Conservation (phyloP, 306 rosid genomes). For the Acacia confusa region DNA sequence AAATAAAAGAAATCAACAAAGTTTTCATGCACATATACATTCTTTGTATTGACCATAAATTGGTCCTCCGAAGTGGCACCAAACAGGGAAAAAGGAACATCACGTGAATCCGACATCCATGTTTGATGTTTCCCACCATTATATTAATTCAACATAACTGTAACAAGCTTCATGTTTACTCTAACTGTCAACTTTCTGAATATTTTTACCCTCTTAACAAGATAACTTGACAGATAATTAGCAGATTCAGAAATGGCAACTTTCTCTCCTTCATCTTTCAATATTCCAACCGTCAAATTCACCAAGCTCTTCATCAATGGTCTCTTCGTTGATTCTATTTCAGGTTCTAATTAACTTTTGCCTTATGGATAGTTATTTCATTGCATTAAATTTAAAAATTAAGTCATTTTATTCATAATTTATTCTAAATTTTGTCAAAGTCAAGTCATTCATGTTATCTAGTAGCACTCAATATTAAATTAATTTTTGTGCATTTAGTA, state of each 20-base stretch:
- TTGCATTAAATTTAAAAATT: too few species aligned
- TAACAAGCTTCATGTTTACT: not conserved
- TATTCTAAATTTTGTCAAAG: not conserved
- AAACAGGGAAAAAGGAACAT: constrained; percentile 25
- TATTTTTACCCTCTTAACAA: not conserved
- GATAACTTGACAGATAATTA: not conserved
- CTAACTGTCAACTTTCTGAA: not conserved
- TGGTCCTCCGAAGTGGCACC: constrained; percentile 27
- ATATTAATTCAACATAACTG: not conserved
- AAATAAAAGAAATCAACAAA: not conserved
- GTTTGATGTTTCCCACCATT: too few species aligned
- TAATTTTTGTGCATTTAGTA: too few species aligned
- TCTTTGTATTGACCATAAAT: constrained; percentile 41
- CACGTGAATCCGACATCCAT: not conserved
- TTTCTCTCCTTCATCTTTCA: constrained; percentile 31
- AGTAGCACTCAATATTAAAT: too few species aligned
- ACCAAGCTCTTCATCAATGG: constrained; percentile 94
- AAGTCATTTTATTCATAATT: not conserved
- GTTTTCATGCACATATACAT: not conserved
- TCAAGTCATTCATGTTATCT: too few species aligned
- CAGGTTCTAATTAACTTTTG: constrained; percentile 50
- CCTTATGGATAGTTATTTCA: not conserved
- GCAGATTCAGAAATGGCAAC: constrained; percentile 41
- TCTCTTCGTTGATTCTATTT: constrained; percentile 70
- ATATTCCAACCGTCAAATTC: constrained; percentile 66